Evolutionary conservation across 2,329 filamentous ascomycete genomes (phyloP).

Genomic region (Leptographium wingfieldii): DNA sequence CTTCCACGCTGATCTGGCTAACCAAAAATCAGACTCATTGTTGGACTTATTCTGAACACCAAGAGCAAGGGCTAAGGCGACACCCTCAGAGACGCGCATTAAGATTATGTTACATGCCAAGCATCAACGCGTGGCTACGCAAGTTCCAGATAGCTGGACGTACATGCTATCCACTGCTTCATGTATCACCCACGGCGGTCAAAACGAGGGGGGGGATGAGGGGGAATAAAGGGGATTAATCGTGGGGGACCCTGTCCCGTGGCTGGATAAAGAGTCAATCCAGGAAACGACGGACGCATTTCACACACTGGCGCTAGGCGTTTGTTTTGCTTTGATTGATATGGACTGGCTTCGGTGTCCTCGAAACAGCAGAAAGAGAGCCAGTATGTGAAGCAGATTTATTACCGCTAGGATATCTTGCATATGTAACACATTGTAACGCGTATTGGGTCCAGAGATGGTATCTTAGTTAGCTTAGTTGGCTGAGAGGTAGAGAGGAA

Average conservation of each 20-base stretch:
- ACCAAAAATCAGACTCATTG: slow-evolving; percentile 56
- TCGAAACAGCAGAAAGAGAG: not conserved
- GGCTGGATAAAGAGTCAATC: not conserved
- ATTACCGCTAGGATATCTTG: not conserved
- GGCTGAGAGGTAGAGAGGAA: not conserved
- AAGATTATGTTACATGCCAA: not conserved
- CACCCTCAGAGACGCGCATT: not conserved
- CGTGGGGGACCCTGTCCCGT: not conserved
- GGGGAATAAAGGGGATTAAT: not conserved
- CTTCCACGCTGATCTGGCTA: not conserved
- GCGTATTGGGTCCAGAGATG: not conserved
- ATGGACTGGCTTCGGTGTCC: not conserved
- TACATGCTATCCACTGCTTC: not conserved
- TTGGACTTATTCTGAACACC: slow-evolving; percentile 86
- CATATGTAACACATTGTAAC: not conserved
- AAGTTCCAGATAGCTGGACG: not conserved
- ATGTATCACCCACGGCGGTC: not conserved
- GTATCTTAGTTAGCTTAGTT: not conserved
- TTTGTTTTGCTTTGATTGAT: not conserved
- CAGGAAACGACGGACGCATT: not conserved
- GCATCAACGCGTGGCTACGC: not conserved
- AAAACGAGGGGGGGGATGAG: not conserved
- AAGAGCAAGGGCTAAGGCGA: slow-evolving; percentile 50
- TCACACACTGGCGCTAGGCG: slow-evolving; percentile 4
- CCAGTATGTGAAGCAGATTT: not conserved